phyloP scores from a whole-genome alignment of 331 rosid genomes.

The Prunus yedoensis region DNA sequence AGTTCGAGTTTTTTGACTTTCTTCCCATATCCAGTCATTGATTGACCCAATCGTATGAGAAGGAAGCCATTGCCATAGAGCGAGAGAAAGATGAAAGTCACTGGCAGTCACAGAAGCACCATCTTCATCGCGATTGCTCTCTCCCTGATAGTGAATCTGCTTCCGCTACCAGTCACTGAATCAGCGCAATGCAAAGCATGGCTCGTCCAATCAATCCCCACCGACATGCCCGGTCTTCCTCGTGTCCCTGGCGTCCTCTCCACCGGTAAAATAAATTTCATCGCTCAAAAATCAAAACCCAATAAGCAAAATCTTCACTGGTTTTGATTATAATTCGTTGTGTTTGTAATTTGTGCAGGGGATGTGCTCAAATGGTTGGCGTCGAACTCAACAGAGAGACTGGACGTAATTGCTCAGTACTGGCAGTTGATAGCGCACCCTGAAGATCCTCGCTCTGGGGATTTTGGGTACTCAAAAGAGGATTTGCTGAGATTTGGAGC shows the following conservation, averaged over 20 bases:
- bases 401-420: conserved; percentile 81
- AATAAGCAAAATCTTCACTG: not conserved
- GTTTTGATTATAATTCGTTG: too few species aligned
- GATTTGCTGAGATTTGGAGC: conserved; percentile 76
- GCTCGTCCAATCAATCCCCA: conserved; percentile 93
- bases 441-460: conserved; percentile 70
- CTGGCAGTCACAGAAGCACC: not conserved
- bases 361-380: conserved; percentile 90
- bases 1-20: not conserved
- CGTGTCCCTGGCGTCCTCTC: conserved; percentile 79
- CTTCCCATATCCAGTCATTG: not conserved
- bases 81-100: conserved; percentile 10
- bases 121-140: conserved; percentile 2
- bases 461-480: conserved; percentile 62
- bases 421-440: conserved; percentile 75
- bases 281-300: not conserved
- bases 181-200: conserved; percentile 69
- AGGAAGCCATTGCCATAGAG: not conserved
- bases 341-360: conserved; percentile 35
- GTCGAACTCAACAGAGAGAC: conserved; percentile 58
- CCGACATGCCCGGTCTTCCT: conserved; percentile 70
- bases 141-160: conserved; percentile 22
- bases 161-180: conserved; percentile 28
- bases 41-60: not conserved
- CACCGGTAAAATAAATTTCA: conserved; percentile 41